These are phyloP conservation scores for Coelastrella sp. DNA, from an alignment of 139 green algal species.

Conservation along the genomic window DNA sequence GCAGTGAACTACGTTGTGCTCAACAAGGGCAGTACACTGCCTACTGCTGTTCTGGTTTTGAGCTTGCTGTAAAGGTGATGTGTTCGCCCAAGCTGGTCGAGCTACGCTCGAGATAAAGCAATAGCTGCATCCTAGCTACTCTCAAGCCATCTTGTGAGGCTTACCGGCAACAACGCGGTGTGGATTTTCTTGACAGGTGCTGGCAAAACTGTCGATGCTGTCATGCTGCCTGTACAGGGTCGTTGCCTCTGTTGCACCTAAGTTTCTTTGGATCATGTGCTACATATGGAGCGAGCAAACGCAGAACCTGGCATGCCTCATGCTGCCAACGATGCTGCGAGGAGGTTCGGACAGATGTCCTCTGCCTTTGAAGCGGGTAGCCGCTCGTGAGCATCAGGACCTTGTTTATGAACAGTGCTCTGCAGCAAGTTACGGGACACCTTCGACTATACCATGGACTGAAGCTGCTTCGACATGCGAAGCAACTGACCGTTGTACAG, in stretches of 20 bases:
- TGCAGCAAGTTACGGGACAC: no score
- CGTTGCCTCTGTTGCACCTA: not conserved
- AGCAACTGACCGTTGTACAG: no score
- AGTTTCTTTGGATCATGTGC: not conserved
- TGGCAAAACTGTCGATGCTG: not conserved
- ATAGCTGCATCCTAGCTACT: not conserved
- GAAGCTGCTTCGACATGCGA: no score
- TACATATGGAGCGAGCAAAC: not conserved
- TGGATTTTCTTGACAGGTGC: conserved; percentile 12
- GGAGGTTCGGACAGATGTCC: no score
- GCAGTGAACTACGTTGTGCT: no score
- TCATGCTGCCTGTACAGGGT: not conserved
- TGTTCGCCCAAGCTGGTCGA: not conserved
- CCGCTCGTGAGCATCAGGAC: no score
- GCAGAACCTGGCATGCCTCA: not conserved
- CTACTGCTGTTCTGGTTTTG: no score
- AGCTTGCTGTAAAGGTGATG: not conserved
- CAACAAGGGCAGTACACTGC: no score
- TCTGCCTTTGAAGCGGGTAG: no score
- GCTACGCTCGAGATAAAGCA: not conserved
- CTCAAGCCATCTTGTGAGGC: not conserved
- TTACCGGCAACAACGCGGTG: not conserved
- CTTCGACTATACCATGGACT: no score
- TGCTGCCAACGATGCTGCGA: no score
- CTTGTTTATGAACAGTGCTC: no score